A percentile compares a stretch with the other conserved stretches of the same genome.
Conservation (phyloP, 768 basidiomycete genomes). For the Pisolithus sp. region DNA sequence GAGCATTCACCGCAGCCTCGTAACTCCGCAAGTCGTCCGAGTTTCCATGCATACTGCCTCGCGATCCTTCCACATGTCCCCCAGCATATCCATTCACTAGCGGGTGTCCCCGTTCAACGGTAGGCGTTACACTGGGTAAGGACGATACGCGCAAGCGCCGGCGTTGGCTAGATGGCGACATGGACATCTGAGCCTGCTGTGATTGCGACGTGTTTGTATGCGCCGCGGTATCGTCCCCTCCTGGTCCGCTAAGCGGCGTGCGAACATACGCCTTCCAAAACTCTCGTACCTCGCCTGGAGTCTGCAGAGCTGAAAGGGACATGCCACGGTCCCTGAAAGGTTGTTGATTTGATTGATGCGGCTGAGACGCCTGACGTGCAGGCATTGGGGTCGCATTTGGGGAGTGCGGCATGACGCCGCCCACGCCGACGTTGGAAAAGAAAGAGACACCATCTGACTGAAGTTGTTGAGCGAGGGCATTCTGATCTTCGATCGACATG, state of each 20-base stretch:
- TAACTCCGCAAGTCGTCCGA: conserved; percentile 65
- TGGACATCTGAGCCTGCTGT: conserved; percentile 15
- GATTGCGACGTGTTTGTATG: conserved; percentile 3
- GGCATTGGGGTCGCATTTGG: conserved; percentile 48
- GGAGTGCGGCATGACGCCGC: conserved; percentile 26
- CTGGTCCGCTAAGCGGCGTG: conserved; percentile 48
- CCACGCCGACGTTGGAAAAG: conserved; percentile 37
- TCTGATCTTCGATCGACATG: conserved; percentile 71
- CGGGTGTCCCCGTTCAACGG: conserved; percentile 23
- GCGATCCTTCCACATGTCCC: conserved; percentile 25
- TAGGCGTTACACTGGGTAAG: conserved; percentile 67
- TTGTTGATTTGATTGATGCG: conserved; percentile 3
- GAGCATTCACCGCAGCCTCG: conserved; percentile 68
- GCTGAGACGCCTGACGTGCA: conserved; percentile 15
- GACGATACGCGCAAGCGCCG: conserved; percentile 56
- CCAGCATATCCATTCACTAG: conserved; percentile 16
- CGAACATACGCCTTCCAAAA: conserved; percentile 74
- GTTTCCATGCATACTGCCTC: conserved; percentile 38
- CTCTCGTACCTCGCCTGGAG: conserved; percentile 49
- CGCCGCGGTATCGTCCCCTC: conserved; percentile 7
- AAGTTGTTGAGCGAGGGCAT: conserved; percentile 57
- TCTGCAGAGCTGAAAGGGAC: conserved; percentile 24
- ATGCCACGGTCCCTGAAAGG: conserved; percentile 16
- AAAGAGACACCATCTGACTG: conserved; percentile 55
- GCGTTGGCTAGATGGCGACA: conserved; percentile 24